phyloP scores from a whole-genome alignment of 2,329 filamentous ascomycete species.

The Neonectria neomacrospora region DNA sequence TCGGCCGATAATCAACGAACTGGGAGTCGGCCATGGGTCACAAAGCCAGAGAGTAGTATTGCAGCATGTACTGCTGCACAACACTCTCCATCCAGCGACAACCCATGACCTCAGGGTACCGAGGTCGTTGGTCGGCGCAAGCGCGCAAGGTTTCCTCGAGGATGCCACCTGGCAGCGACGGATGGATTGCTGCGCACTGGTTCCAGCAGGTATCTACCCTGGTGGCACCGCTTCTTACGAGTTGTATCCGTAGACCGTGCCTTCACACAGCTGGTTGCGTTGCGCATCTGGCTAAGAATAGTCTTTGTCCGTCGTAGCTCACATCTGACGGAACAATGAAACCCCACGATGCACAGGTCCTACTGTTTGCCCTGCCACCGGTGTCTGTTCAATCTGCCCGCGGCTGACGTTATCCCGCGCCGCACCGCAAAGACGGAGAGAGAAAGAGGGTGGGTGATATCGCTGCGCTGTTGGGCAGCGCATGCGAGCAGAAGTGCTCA shows the following conservation, averaged over 20 bases:
- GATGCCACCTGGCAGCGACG: background rate
- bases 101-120: slow-evolving; percentile 2
- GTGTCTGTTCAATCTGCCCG: background rate
- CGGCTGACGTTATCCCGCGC: background rate
- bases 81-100: background rate
- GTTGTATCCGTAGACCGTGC: background rate
- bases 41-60: slow-evolving; percentile 8
- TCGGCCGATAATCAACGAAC: slow-evolving; percentile 1
- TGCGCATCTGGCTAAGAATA: slow-evolving; percentile 1
- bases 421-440: background rate
- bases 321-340: background rate
- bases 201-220: background rate
- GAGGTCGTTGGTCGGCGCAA: slow-evolving; percentile 17
- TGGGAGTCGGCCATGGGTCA: background rate
- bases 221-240: background rate
- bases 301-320: background rate
- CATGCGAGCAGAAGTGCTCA: background rate
- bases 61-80: slow-evolving; percentile 8
- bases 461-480: too few species aligned
- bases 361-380: slow-evolving; percentile 1
- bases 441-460: background rate
- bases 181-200: too few species aligned
- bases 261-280: too few species aligned
- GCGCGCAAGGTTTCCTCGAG: background rate
- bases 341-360: slow-evolving; percentile 1